A percentile compares a stretch with the other conserved stretches of the same genome.
phyloP scores from a whole-genome alignment of 2,329 filamentous ascomycete species.

The Penicillium sp. region DNA sequence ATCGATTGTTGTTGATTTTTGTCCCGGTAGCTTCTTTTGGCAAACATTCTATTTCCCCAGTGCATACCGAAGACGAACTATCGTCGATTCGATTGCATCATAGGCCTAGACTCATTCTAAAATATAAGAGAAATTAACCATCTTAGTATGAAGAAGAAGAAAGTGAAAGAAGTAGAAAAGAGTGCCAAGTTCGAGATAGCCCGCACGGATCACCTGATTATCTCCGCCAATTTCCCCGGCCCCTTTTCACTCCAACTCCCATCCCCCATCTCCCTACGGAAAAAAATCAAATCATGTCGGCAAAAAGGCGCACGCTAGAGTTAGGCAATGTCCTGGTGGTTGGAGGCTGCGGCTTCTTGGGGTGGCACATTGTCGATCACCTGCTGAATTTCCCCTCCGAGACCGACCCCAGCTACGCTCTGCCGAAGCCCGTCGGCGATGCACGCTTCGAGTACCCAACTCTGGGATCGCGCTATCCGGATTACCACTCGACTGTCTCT shows the following conservation, averaged over 20 bases:
- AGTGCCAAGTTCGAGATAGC: not conserved
- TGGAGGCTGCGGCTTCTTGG: constrained; percentile 80
- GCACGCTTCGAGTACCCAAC: constrained; percentile 38
- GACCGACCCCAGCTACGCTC: constrained; percentile 37
- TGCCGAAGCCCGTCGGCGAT: constrained; percentile 36
- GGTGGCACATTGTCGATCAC: constrained; percentile 75
- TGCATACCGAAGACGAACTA: not conserved
- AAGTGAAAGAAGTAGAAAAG: not conserved
- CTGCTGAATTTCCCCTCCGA: constrained; percentile 60
- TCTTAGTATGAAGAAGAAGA: not conserved
- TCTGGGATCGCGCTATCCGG: constrained; percentile 41
- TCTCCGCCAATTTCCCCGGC: constrained; percentile 10
- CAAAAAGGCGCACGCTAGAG: constrained; percentile 34
- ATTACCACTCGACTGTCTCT: constrained; percentile 54
- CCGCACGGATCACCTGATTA: constrained; percentile 19
- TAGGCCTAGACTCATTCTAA: too few species aligned
- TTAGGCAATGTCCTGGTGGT: constrained; percentile 74
- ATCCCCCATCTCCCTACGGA: not conserved
- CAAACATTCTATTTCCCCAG: not conserved
- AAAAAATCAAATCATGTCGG: constrained; percentile 25
- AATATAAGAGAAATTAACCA: not conserved
- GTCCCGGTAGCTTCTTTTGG: not conserved
- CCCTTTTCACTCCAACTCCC: constrained; percentile 15
- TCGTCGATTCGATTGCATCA: too few species aligned
- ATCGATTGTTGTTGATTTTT: not conserved